phyloP scores from a whole-genome alignment of 208 protist genomes.

The Leishmania mexicana region DNA sequence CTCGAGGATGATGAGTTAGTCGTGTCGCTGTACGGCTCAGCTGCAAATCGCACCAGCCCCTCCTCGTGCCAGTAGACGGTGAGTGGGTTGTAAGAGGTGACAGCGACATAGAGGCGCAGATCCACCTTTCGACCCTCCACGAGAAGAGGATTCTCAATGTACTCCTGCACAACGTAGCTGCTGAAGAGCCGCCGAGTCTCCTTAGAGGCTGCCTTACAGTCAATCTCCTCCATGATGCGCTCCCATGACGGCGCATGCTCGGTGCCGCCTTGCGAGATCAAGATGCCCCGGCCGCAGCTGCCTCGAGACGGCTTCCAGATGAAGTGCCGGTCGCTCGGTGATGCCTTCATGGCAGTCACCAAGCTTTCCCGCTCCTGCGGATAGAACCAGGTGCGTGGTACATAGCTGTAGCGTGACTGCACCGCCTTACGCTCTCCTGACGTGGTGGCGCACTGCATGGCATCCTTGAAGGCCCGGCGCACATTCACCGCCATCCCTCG shows the following conservation, averaged over 20 bases:
- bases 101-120: conserved; percentile 94
- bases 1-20: not conserved
- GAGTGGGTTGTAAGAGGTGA: conserved; percentile 92
- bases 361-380: conserved; percentile 70
- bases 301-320: conserved; percentile 93
- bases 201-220: conserved; percentile 33
- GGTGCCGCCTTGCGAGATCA: conserved; percentile 57
- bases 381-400: conserved; percentile 85
- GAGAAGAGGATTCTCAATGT: conserved; percentile 93
- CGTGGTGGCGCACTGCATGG: conserved; percentile 4
- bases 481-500: conserved; percentile 74
- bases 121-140: conserved; percentile 96
- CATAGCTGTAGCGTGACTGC: conserved; percentile 50
- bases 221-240: conserved; percentile 56
- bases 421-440: conserved; percentile 7
- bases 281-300: conserved; percentile 91
- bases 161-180: conserved; percentile 93
- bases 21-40: conserved; percentile 77
- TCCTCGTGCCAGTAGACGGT: conserved; percentile 92
- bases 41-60: conserved; percentile 94
- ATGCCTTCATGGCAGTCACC: conserved; percentile 37
- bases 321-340: conserved; percentile 43
- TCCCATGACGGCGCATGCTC: conserved; percentile 51
- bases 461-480: conserved; percentile 15
- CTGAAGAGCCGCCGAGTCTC: conserved; percentile 32